Percentiles rank a stretch among this genome's conserved stretches.
Evolutionary conservation across 2,329 filamentous ascomycete genomes (phyloP).

Genomic region (Neophaeococcomyces aloes): DNA sequence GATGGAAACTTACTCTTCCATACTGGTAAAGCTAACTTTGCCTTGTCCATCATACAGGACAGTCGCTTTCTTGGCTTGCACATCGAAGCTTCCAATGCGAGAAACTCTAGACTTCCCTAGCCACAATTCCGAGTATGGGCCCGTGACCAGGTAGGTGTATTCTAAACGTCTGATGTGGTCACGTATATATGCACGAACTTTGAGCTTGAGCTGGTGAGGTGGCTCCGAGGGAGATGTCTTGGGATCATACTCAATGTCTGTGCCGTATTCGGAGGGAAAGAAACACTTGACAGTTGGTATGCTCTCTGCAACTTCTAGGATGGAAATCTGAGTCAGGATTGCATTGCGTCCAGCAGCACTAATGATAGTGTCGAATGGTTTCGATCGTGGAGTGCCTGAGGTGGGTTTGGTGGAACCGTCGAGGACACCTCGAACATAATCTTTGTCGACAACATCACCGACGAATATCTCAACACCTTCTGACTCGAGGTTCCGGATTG

Average conservation of each 20-base stretch:
- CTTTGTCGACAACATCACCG: slow-evolving; percentile 42
- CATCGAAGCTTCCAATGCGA: slow-evolving; percentile 48
- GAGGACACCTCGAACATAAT: background rate
- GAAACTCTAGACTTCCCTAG: slow-evolving; percentile 33
- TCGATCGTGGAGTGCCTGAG: slow-evolving; percentile 59
- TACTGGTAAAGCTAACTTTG: slow-evolving; percentile 57
- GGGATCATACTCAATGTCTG: slow-evolving; percentile 52
- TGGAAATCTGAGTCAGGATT: slow-evolving; percentile 48
- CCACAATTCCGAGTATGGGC: slow-evolving; percentile 57
- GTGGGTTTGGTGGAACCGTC: background rate
- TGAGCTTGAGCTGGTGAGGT: slow-evolving; percentile 59
- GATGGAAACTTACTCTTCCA: slow-evolving; percentile 54
- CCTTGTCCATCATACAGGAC: slow-evolving; percentile 53
- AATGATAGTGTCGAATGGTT: slow-evolving; percentile 55
- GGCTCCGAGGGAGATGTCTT: slow-evolving; percentile 46
- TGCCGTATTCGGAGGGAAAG: slow-evolving; percentile 58
- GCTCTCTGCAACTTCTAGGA: slow-evolving; percentile 49
- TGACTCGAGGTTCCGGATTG: slow-evolving; percentile 37
- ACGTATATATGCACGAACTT: slow-evolving; percentile 49
- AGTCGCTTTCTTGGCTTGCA: slow-evolving; percentile 45
- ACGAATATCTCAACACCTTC: slow-evolving; percentile 44
- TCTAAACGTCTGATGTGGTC: slow-evolving; percentile 40
- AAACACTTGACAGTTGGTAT: slow-evolving; percentile 48
- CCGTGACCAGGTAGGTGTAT: slow-evolving; percentile 59
- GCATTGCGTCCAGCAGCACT: slow-evolving; percentile 54